A percentile compares a stretch with the other conserved stretches of the same genome.
Evolutionary conservation across 2,329 filamentous ascomycete genomes (phyloP).

Genomic region (Hypoxylon sp.): DNA sequence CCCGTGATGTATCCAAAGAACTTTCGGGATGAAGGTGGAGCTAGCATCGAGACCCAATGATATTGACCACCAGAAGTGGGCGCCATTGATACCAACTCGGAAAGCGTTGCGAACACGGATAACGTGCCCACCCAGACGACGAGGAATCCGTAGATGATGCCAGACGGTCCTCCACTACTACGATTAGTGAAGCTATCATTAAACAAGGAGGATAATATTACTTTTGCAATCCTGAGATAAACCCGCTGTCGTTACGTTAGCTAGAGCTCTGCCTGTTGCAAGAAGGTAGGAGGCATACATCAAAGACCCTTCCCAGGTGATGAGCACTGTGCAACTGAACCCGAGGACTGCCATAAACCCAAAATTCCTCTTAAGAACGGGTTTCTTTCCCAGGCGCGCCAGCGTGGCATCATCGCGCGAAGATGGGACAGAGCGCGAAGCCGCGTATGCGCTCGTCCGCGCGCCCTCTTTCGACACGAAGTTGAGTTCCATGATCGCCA

Average conservation of each 20-base stretch:
- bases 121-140: slow-evolving; percentile 45
- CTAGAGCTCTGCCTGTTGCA: neutral
- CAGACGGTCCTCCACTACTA: slow-evolving; percentile 43
- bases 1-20: slow-evolving; percentile 42
- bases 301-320: slow-evolving; percentile 45
- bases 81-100: slow-evolving; percentile 45
- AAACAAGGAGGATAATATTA: neutral
- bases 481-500: slow-evolving; percentile 29
- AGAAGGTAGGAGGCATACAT: slow-evolving; percentile 27
- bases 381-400: slow-evolving; percentile 40
- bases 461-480: slow-evolving; percentile 16
- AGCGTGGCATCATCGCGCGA: slow-evolving; percentile 35
- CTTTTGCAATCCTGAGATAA: slow-evolving; percentile 21
- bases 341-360: slow-evolving; percentile 46
- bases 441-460: slow-evolving; percentile 16
- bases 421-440: slow-evolving; percentile 4
- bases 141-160: slow-evolving; percentile 40
- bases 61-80: slow-evolving; percentile 45
- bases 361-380: slow-evolving; percentile 46
- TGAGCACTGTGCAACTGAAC: slow-evolving; percentile 43
- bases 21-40: slow-evolving; percentile 34
- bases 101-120: slow-evolving; percentile 36
- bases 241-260: slow-evolving; percentile 6
- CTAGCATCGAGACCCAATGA: slow-evolving; percentile 45
- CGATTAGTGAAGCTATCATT: neutral